These are phyloP conservation scores for Trichoderma simmonsii DNA, from an alignment of 2,329 filamentous ascomycete genomes.

Conservation along the genomic window DNA sequence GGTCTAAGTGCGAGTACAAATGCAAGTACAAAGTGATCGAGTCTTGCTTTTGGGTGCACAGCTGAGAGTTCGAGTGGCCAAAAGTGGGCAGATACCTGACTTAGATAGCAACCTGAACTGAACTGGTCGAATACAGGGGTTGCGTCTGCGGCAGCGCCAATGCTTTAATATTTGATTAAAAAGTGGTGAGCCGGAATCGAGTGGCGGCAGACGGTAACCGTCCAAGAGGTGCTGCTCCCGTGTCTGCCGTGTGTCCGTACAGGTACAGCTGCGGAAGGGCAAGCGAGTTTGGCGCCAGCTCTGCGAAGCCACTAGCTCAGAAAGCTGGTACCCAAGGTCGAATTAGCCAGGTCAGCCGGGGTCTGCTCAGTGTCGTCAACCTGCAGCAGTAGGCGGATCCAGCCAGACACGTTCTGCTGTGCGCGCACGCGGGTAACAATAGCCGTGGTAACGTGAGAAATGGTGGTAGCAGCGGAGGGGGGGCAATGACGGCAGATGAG, in stretches of 20 bases:
- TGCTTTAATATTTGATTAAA: neutral
- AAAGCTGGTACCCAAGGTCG: conserved; percentile 25
- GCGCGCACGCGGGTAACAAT: conserved; percentile 17
- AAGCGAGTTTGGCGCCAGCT: conserved; percentile 30
- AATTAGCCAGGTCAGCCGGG: conserved; percentile 20
- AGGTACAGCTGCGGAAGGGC: conserved; percentile 12
- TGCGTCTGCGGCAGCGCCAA: conserved; percentile 9
- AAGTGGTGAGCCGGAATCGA: conserved; percentile 9
- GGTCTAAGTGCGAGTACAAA: neutral
- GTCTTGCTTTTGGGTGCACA: neutral
- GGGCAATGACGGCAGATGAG: conserved; percentile 1
- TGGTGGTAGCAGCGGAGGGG: neutral
- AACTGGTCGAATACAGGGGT: neutral
- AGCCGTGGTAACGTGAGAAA: conserved; percentile 16
- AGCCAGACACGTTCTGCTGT: conserved; percentile 16
- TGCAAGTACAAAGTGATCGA: neutral
- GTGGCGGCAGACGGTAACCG: conserved; percentile 5
- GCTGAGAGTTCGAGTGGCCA: neutral
- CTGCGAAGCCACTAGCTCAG: conserved; percentile 20
- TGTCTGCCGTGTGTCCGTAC: conserved; percentile 7
- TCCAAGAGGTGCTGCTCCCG: neutral
- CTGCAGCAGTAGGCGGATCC: conserved; percentile 23
- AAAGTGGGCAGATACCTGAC: neutral
- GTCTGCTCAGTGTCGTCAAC: conserved; percentile 26
- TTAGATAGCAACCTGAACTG: neutral